These are phyloP conservation scores for Thalassiosira ordinaria DNA, from an alignment of 352 stramenopile genomes.

Conservation along the genomic window DNA sequence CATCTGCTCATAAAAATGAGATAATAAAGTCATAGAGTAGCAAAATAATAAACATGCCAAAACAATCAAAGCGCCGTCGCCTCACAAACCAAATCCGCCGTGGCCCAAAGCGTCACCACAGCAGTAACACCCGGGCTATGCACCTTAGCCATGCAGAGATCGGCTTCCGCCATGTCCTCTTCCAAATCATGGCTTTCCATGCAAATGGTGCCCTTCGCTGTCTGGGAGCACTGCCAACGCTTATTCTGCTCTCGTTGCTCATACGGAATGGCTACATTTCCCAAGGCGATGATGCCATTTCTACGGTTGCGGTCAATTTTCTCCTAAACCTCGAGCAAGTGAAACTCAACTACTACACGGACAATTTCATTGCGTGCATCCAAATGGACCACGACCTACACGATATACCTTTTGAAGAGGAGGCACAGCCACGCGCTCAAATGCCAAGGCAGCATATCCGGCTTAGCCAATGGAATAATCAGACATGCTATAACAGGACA, in stretches of 20 bases:
- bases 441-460: constrained; percentile 11
- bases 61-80: neutral
- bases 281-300: neutral
- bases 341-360: too few species aligned
- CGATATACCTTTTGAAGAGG: constrained; percentile 8
- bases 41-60: neutral
- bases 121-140: neutral
- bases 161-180: neutral
- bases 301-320: too few species aligned
- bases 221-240: neutral
- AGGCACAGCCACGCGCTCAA: neutral
- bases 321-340: too few species aligned
- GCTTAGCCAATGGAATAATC: neutral
- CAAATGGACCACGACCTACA: neutral
- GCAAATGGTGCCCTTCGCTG: neutral
- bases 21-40: too few species aligned
- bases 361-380: neutral
- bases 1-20: too few species aligned
- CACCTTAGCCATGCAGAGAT: constrained; percentile 14
- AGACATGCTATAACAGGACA: constrained; percentile 24
- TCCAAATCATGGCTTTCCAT: neutral
- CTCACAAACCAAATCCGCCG: neutral
- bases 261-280: neutral
- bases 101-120: neutral
- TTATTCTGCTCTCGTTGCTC: neutral